Percentiles rank a stretch among this genome's conserved stretches.
Evolutionary conservation across 129 eudicot genomes (phyloP).

Genomic region (Helianthus tuberosus): DNA sequence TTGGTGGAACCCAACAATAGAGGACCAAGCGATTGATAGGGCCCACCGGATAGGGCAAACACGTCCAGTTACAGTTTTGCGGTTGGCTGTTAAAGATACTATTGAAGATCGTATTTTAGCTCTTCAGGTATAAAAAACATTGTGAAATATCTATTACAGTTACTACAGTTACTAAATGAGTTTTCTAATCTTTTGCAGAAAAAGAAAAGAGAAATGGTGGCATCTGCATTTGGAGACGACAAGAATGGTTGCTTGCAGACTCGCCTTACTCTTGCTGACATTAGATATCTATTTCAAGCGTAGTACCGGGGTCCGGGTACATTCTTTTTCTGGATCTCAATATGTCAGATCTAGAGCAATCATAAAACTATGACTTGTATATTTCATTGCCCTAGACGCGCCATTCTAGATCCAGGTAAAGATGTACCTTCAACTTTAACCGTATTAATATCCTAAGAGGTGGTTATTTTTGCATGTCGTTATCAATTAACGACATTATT

Average conservation of each 20-base stretch:
- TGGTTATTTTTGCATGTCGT: slow-evolving; percentile 25
- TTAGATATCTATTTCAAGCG: slow-evolving; percentile 72
- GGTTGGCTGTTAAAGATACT: slow-evolving; percentile 87
- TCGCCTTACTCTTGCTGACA: slow-evolving; percentile 79
- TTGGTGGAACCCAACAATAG: slow-evolving; percentile 99
- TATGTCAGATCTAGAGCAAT: not conserved
- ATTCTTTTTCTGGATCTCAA: too few relatives aligned
- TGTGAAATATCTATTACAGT: not conserved
- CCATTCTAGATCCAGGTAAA: slow-evolving; percentile 20
- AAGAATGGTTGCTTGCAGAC: slow-evolving; percentile 58
- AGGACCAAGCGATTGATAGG: slow-evolving; percentile 95
- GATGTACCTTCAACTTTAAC: not conserved
- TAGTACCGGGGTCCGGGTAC: slow-evolving; percentile 31
- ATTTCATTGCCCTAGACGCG: slow-evolving; percentile 6
- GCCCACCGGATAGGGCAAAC: slow-evolving; percentile 99
- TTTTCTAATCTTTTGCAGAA: slow-evolving; percentile 46
- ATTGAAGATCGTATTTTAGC: slow-evolving; percentile 97
- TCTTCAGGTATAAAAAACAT: slow-evolving; percentile 59
- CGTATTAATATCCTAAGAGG: slow-evolving; percentile 3
- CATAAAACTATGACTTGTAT: not conserved
- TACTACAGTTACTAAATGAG: not conserved
- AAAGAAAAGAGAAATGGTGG: slow-evolving; percentile 87
- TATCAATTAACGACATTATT: slow-evolving; percentile 9
- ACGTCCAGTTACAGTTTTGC: slow-evolving; percentile 86
- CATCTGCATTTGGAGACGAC: slow-evolving; percentile 91